Conservation (phyloP, 2,329 filamentous ascomycete species). For the Trichoderma atrobrunneum region DNA sequence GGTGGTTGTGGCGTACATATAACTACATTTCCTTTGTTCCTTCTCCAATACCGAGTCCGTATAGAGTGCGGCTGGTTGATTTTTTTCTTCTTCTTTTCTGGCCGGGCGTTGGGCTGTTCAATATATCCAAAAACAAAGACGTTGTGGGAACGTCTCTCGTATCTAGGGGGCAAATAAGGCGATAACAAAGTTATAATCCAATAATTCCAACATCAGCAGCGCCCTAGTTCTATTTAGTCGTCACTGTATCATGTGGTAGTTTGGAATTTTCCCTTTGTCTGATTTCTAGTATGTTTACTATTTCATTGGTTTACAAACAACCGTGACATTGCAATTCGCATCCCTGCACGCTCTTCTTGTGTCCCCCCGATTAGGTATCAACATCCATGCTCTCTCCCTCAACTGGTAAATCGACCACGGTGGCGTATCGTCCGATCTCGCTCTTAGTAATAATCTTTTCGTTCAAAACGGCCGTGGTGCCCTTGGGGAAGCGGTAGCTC, state of each 20-base stretch:
- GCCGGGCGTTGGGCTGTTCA: slow-evolving; percentile 15
- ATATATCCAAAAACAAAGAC: slow-evolving; percentile 19
- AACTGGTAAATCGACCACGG: slow-evolving; percentile 77
- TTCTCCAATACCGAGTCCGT: background rate
- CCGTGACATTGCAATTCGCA: background rate
- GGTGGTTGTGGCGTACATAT: slow-evolving; percentile 7
- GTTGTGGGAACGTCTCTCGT: slow-evolving; percentile 14
- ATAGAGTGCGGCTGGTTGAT: slow-evolving; percentile 5
- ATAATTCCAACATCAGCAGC: background rate
- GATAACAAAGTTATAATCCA: slow-evolving; percentile 17
- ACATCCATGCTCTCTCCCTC: slow-evolving; percentile 70
- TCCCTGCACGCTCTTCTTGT: background rate
- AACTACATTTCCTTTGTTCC: slow-evolving; percentile 7
- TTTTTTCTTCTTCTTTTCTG: background rate
- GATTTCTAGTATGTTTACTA: slow-evolving; percentile 13
- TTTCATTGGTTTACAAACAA: background rate
- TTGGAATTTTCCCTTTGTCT: slow-evolving; percentile 3
- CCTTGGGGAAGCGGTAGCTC: slow-evolving; percentile 85
- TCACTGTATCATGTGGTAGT: background rate
- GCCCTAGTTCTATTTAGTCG: background rate
- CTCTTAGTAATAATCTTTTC: slow-evolving; percentile 95
- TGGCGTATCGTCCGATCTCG: slow-evolving; percentile 91
- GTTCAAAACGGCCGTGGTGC: slow-evolving; percentile 93
- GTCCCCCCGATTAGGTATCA: slow-evolving; percentile 47
- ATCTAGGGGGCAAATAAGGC: slow-evolving; percentile 12